Evolutionary conservation across 129 eudicot species (phyloP).

Genomic region (Helichrysum umbraculigerum): DNA sequence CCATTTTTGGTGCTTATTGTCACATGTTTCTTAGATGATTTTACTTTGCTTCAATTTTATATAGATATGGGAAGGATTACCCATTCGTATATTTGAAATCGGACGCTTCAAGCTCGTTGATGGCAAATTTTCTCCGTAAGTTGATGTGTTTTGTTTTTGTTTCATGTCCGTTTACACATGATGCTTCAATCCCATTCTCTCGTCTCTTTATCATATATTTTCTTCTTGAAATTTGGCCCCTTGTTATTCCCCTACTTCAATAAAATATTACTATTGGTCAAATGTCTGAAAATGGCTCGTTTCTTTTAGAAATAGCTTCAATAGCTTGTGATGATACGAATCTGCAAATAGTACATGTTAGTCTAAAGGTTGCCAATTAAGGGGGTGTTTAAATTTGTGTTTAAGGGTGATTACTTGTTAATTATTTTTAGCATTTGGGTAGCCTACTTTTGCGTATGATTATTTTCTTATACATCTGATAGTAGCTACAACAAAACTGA

Average conservation of each 20-base stretch:
- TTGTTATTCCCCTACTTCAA: background rate
- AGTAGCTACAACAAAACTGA: background rate
- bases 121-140: conserved; percentile 99
- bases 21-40: conserved; percentile 11
- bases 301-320: background rate
- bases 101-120: conserved; percentile 94
- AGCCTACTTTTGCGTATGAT: background rate
- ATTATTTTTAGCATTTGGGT: background rate
- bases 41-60: conserved; percentile 17
- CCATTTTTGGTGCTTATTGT: conserved; percentile 1
- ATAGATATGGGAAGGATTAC: conserved; percentile 98
- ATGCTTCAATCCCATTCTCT: background rate
- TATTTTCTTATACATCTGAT: background rate
- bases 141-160: conserved; percentile 24
- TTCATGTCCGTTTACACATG: background rate
- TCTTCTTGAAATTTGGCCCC: background rate
- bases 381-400: background rate
- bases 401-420: background rate
- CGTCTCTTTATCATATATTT: background rate
- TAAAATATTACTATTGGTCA: background rate
- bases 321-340: background rate
- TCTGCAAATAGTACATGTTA: background rate
- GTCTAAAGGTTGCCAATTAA: background rate
- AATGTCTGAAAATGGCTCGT: conserved; percentile 3
- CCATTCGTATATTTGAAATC: conserved; percentile 77